Conservation (phyloP, 2,329 filamentous ascomycete species). For the Trichoderma sp. region DNA sequence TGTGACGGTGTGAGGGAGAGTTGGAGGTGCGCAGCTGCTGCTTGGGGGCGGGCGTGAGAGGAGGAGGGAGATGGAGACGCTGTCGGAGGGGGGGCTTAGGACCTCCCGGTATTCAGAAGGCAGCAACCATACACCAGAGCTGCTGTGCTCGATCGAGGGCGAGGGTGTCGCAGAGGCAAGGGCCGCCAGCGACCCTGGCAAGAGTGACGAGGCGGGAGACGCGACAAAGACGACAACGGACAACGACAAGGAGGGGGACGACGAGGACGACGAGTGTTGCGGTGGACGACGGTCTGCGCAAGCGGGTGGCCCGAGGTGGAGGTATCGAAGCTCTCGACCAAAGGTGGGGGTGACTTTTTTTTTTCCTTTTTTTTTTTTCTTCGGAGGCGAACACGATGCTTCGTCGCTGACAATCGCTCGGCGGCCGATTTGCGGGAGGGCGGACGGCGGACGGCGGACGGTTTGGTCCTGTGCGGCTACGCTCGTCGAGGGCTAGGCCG, state of each 20-base stretch:
- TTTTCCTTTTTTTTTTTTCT: not conserved
- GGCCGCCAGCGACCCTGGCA: conserved; percentile 27
- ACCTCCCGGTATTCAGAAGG: conserved; percentile 10
- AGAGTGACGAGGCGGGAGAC: not conserved
- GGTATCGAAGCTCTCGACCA: conserved; percentile 19
- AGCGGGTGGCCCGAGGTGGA: conserved; percentile 19
- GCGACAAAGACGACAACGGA: too few species aligned
- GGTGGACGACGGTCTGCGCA: conserved; percentile 1
- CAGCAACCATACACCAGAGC: conserved; percentile 15
- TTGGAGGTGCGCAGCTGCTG: not conserved
- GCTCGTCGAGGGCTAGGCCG: conserved; percentile 25
- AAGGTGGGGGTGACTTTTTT: conserved; percentile 15
- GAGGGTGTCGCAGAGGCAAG: conserved; percentile 20
- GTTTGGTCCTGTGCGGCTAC: conserved; percentile 21
- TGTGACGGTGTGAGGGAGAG: conserved; percentile 8
- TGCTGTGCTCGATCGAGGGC: conserved; percentile 13
- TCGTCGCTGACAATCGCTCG: conserved; percentile 21
- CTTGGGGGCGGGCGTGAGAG: conserved; percentile 3
- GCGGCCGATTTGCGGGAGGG: conserved; percentile 28
- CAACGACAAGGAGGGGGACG: not conserved
- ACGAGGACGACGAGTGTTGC: conserved; percentile 1
- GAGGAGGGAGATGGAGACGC: not conserved
- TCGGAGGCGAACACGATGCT: conserved; percentile 19
- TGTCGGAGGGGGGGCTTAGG: not conserved
- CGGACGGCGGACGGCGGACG: conserved; percentile 27